These are phyloP conservation scores for Royoungia palumana DNA, from an alignment of 768 basidiomycete genomes.

Conservation along the genomic window DNA sequence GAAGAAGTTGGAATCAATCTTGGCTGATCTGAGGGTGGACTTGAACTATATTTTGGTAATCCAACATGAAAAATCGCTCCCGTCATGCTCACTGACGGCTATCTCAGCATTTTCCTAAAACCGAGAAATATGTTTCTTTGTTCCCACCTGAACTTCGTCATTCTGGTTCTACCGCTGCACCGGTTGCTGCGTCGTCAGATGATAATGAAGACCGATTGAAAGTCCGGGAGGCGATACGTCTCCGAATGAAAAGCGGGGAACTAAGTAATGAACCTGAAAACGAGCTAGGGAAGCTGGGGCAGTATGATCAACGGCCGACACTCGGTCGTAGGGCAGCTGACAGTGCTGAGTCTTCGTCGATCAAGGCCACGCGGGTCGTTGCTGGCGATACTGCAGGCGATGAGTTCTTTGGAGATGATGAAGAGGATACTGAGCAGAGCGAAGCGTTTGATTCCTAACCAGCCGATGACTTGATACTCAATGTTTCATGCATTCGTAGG, in stretches of 20 bases:
- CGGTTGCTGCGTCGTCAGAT: slow-evolving; percentile 9
- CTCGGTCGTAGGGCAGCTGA: slow-evolving; percentile 4
- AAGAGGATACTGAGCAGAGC: slow-evolving; percentile 14
- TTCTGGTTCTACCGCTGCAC: slow-evolving; percentile 7
- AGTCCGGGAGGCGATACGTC: slow-evolving; percentile 56
- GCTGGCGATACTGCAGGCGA: slow-evolving; percentile 19
- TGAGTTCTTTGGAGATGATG: slow-evolving; percentile 30
- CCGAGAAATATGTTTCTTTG: slow-evolving; percentile 85
- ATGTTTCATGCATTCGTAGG: slow-evolving; percentile 70
- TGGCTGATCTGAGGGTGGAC: slow-evolving; percentile 74
- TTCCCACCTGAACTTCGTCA: slow-evolving; percentile 65
- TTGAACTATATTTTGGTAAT: slow-evolving; percentile 84
- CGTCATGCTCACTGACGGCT: slow-evolving; percentile 1
- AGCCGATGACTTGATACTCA: background rate
- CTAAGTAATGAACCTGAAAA: slow-evolving; percentile 60
- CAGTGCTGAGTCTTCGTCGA: background rate
- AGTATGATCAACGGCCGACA: slow-evolving; percentile 3
- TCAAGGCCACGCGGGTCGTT: slow-evolving; percentile 1
- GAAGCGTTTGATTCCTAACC: slow-evolving; percentile 13
- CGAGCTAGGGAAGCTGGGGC: slow-evolving; percentile 20
- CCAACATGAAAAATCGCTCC: background rate
- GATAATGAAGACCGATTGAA: slow-evolving; percentile 53
- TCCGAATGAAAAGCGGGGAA: slow-evolving; percentile 58
- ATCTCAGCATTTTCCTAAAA: slow-evolving; percentile 75
- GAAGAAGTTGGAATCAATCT: slow-evolving; percentile 41